phyloP scores from a whole-genome alignment of 805 yeast genomes.

The Cyberlindnera meyerae region DNA sequence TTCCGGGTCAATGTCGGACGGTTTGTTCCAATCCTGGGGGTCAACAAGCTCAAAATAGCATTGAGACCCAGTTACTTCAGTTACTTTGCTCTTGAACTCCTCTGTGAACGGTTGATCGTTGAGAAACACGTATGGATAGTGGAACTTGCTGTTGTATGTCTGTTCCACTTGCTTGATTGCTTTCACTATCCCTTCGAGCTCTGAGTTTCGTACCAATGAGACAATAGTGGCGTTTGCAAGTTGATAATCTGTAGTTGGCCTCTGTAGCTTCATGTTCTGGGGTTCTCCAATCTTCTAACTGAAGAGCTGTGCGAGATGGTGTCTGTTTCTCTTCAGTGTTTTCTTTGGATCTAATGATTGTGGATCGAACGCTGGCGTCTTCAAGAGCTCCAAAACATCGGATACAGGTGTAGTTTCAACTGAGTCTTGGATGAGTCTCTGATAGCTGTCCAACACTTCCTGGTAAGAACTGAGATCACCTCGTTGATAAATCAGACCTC shows the following conservation, averaged over 20 bases:
- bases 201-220: slow-evolving; percentile 68
- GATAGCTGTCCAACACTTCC: too few species aligned
- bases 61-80: slow-evolving; percentile 35
- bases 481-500: too few species aligned
- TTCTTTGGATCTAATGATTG: slow-evolving; percentile 8
- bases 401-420: too few species aligned
- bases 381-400: too few species aligned
- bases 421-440: too few species aligned
- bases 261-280: slow-evolving; percentile 12
- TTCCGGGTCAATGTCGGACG: slow-evolving; percentile 46
- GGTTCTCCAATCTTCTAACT: slow-evolving; percentile 26
- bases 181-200: slow-evolving; percentile 40
- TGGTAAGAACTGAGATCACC: too few species aligned
- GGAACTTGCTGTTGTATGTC: slow-evolving; percentile 62
- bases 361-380: slow-evolving; percentile 20
- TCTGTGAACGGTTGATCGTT: slow-evolving; percentile 66
- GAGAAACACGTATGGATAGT: slow-evolving; percentile 76
- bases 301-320: slow-evolving; percentile 6
- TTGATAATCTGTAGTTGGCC: slow-evolving; percentile 9
- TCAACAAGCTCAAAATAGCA: slow-evolving; percentile 43
- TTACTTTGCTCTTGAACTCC: slow-evolving; percentile 45
- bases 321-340: slow-evolving; percentile 13
- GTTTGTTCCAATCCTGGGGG: slow-evolving; percentile 54
- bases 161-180: slow-evolving; percentile 60
- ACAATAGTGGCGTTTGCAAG: slow-evolving; percentile 72